phyloP scores from a whole-genome alignment of 345 rosid genomes.

The Rhizophora apiculata region DNA sequence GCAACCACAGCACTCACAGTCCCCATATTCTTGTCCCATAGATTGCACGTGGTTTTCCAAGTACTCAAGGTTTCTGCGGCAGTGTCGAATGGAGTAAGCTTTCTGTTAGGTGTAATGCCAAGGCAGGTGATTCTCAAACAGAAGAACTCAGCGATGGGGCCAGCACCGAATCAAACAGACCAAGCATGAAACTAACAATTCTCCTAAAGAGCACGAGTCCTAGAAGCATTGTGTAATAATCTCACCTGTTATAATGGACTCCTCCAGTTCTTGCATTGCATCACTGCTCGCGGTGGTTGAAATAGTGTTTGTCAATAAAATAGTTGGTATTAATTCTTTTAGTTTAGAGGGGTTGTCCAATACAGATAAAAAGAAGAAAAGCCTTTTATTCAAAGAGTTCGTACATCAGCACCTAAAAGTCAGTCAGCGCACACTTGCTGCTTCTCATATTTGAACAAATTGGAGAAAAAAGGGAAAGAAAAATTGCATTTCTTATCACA shows the following conservation, averaged over 20 bases:
- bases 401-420: too few species aligned
- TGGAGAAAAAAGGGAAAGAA: too few species aligned
- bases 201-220: slow-evolving; percentile 6
- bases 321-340: too few species aligned
- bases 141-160: slow-evolving; percentile 46
- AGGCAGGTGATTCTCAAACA: slow-evolving; percentile 82
- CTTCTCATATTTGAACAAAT: too few species aligned
- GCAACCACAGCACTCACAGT: slow-evolving; percentile 93
- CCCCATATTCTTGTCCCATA: slow-evolving; percentile 79
- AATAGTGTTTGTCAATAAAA: background rate
- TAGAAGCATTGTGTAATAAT: background rate
- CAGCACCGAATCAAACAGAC: slow-evolving; percentile 20
- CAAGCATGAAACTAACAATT: slow-evolving; percentile 1
- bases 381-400: too few species aligned
- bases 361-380: too few species aligned
- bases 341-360: too few species aligned
- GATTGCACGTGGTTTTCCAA: slow-evolving; percentile 67
- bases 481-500: background rate
- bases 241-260: background rate
- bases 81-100: slow-evolving; percentile 92
- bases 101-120: slow-evolving; percentile 85
- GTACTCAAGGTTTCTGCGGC: slow-evolving; percentile 84
- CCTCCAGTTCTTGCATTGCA: too few species aligned
- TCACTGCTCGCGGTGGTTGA: too few species aligned
- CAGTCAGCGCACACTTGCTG: too few species aligned